A percentile compares a stretch with the other conserved stretches of the same genome.
Conservation (phyloP, 2,329 filamentous ascomycete genomes). For the Colletotrichum neosansevieriae region DNA sequence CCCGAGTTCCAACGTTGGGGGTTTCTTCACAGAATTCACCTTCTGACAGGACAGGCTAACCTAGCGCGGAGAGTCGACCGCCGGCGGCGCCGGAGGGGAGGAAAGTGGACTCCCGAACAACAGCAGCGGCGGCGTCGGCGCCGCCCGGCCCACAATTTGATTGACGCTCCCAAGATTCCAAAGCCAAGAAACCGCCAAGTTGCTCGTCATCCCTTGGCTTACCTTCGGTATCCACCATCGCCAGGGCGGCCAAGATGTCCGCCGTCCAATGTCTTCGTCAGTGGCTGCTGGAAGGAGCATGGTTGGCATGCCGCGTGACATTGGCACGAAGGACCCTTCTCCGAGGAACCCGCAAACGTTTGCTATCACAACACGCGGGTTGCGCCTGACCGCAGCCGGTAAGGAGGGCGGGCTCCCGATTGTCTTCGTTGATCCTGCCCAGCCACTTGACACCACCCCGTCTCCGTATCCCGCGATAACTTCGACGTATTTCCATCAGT, state of each 20-base stretch:
- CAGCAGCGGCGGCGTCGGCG: slow-evolving; percentile 6
- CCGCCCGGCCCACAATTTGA: neutral
- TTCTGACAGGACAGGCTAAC: neutral
- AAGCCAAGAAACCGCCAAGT: slow-evolving; percentile 35
- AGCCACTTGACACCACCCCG: slow-evolving; percentile 6
- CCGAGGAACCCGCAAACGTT: slow-evolving; percentile 28
- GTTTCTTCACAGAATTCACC: neutral
- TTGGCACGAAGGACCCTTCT: slow-evolving; percentile 8
- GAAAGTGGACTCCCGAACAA: slow-evolving; percentile 34
- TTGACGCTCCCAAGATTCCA: neutral
- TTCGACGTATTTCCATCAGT: slow-evolving; percentile 31
- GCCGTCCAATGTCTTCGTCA: slow-evolving; percentile 28
- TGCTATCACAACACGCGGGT: slow-evolving; percentile 5
- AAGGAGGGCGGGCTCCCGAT: neutral
- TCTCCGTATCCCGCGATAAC: slow-evolving; percentile 25
- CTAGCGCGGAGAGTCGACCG: slow-evolving; percentile 6
- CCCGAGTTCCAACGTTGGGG: neutral
- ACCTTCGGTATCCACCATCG: slow-evolving; percentile 24
- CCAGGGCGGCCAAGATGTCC: slow-evolving; percentile 37
- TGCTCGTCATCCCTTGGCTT: slow-evolving; percentile 28
- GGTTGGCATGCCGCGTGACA: neutral
- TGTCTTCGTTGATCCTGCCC: slow-evolving; percentile 10
- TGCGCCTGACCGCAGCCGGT: slow-evolving; percentile 16
- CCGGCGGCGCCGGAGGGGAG: slow-evolving; percentile 31
- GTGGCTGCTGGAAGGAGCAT: neutral